phyloP scores from a whole-genome alignment of 2,329 filamentous ascomycete species.

The Phyllachora maydis region DNA sequence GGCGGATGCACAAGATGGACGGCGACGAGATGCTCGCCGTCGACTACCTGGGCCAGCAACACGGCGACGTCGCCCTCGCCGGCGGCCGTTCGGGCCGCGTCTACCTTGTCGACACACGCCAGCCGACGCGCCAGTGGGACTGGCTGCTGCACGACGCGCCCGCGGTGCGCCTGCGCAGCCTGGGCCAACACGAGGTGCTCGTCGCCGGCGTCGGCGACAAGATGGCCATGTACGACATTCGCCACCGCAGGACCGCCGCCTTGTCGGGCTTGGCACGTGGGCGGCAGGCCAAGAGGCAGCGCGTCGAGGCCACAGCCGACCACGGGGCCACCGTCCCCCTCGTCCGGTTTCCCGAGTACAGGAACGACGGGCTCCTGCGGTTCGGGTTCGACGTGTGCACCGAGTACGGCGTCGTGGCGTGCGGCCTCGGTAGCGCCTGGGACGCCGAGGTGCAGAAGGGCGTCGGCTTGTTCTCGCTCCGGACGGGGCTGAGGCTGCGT shows the following conservation, averaged over 20 bases:
- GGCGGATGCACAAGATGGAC: too few relatives aligned
- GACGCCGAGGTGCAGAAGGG: conserved; percentile 26
- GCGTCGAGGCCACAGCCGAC: neutral
- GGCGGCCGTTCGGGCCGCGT: conserved; percentile 27
- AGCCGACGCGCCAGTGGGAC: conserved; percentile 7
- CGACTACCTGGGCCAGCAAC: conserved; percentile 21
- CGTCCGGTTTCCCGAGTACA: conserved; percentile 25
- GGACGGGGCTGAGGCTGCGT: conserved; percentile 18
- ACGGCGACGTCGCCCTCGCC: conserved; percentile 22
- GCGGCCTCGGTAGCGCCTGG: too few relatives aligned
- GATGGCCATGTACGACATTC: conserved; percentile 36
- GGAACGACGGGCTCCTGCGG: conserved; percentile 21
- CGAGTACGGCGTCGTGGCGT: conserved; percentile 26
- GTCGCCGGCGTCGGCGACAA: conserved; percentile 28
- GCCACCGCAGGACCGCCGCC: too few relatives aligned
- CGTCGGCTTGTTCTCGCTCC: conserved; percentile 26
- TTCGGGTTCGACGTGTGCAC: conserved; percentile 29
- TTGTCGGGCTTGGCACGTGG: too few relatives aligned
- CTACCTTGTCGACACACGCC: conserved; percentile 22
- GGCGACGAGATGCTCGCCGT: conserved; percentile 23
- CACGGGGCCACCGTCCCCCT: conserved; percentile 13
- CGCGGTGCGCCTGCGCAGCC: conserved; percentile 23
- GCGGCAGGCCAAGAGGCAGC: too few relatives aligned
- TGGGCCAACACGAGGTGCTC: conserved; percentile 27
- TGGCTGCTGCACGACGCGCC: conserved; percentile 12